Evolutionary conservation across 129 eudicot genomes (phyloP).

Genomic region (Centrapalus pauciflorus): DNA sequence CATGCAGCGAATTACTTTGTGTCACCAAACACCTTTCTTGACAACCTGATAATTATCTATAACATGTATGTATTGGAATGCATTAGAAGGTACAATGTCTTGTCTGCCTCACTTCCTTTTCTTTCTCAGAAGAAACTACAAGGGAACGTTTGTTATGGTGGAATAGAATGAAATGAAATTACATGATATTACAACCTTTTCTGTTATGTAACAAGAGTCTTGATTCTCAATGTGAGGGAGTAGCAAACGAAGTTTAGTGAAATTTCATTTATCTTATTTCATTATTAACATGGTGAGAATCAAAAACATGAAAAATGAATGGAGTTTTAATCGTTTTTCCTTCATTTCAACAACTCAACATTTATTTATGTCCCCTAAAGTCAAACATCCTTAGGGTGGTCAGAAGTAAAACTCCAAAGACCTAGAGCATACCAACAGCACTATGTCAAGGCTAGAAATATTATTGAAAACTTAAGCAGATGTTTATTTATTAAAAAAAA

Average conservation of each 20-base stretch:
- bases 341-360: too few species aligned
- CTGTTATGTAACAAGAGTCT: too few species aligned
- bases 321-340: too few species aligned
- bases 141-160: not conserved
- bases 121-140: not conserved
- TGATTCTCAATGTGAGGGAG: too few species aligned
- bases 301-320: too few species aligned
- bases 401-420: not conserved
- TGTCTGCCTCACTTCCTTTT: not conserved
- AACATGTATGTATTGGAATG: not conserved
- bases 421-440: not conserved
- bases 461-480: not conserved
- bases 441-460: not conserved
- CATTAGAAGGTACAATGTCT: not conserved
- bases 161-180: too few species aligned
- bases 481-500: not conserved
- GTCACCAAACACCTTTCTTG: not conserved
- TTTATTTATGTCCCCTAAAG: too few species aligned
- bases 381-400: not conserved
- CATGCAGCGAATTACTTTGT: not conserved
- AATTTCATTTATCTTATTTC: too few species aligned
- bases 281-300: too few species aligned
- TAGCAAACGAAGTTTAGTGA: too few species aligned
- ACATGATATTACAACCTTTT: too few species aligned
- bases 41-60: not conserved